Conservation (phyloP, 2,329 filamentous ascomycete genomes). For the Xylariaceae sp. region DNA sequence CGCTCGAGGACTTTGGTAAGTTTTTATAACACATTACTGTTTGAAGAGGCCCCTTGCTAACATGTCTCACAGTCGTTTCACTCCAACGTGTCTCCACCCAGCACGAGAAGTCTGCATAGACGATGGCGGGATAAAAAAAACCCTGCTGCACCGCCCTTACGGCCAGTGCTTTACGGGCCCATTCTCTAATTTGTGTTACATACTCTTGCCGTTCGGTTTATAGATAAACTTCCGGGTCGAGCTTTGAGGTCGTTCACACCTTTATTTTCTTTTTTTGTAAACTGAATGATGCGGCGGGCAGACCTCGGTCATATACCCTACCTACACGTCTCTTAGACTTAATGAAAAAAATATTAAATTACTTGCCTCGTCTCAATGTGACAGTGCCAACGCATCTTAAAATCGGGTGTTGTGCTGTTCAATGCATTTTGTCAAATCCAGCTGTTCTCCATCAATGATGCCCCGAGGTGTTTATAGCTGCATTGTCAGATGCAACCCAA, state of each 20-base stretch:
- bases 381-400: no score
- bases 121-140: conserved; percentile 6
- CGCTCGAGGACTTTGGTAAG: conserved; percentile 85
- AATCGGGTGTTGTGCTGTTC: no score
- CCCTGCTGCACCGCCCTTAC: conserved; percentile 12
- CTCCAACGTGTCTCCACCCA: conserved; percentile 87
- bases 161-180: conserved; percentile 17
- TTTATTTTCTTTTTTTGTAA: conserved; percentile 30
- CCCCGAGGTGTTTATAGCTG: no score
- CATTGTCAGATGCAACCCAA: no score
- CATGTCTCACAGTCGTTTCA: conserved; percentile 63
- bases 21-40: conserved; percentile 18
- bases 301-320: conserved; percentile 29
- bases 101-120: conserved; percentile 80
- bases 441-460: no score
- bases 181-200: conserved; percentile 22
- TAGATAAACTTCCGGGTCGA: conserved; percentile 20
- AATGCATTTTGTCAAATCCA: no score
- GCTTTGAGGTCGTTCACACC: conserved; percentile 22
- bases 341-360: conserved; percentile 27
- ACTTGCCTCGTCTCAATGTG: not conserved
- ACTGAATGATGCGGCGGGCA: conserved; percentile 30
- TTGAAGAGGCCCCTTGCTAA: conserved; percentile 39
- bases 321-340: conserved; percentile 26
- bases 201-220: conserved; percentile 25